These are phyloP conservation scores for Basipetospora chlamydospora DNA, from an alignment of 2,329 filamentous ascomycete genomes.

Conservation along the genomic window DNA sequence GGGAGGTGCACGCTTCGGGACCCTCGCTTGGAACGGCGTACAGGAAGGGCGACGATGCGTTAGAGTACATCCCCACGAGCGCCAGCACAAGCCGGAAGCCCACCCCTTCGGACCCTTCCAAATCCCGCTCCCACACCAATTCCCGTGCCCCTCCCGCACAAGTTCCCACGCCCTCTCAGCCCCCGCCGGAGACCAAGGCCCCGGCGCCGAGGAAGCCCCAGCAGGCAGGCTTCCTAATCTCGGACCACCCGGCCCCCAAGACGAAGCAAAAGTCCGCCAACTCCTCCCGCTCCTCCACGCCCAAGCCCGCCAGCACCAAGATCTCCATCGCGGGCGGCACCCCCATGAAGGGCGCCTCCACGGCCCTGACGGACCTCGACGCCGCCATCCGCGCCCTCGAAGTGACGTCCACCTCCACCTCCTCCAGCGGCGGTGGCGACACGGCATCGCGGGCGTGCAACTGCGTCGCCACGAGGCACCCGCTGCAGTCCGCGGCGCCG, in stretches of 20 bases:
- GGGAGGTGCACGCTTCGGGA: conserved; percentile 48
- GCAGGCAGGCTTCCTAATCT: conserved; percentile 60
- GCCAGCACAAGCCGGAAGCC: conserved; percentile 13
- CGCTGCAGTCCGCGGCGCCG: conserved; percentile 76
- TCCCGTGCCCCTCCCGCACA: neutral
- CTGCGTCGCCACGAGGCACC: conserved; percentile 78
- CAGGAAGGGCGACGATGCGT: conserved; percentile 53
- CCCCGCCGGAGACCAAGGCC: conserved; percentile 20
- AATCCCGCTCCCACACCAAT: conserved; percentile 7
- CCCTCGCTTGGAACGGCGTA: conserved; percentile 54
- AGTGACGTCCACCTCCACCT: conserved; percentile 84
- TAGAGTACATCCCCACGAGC: conserved; percentile 54
- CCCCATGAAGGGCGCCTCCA: conserved; percentile 70
- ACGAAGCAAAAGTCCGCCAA: conserved; percentile 40
- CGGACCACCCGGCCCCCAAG: conserved; percentile 47
- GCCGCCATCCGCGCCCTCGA: conserved; percentile 81
- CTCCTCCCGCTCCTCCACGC: conserved; percentile 35
- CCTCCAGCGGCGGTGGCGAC: conserved; percentile 49
- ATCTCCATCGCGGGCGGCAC: conserved; percentile 61
- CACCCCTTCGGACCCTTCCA: no score
- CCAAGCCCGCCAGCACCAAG: conserved; percentile 45
- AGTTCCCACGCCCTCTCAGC: neutral
- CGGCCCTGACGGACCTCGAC: conserved; percentile 54
- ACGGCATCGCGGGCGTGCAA: conserved; percentile 57
- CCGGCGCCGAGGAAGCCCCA: conserved; percentile 15